Evolutionary conservation across 2,329 filamentous ascomycete species (phyloP).

Genomic region (Cryphonectria carpinicola): DNA sequence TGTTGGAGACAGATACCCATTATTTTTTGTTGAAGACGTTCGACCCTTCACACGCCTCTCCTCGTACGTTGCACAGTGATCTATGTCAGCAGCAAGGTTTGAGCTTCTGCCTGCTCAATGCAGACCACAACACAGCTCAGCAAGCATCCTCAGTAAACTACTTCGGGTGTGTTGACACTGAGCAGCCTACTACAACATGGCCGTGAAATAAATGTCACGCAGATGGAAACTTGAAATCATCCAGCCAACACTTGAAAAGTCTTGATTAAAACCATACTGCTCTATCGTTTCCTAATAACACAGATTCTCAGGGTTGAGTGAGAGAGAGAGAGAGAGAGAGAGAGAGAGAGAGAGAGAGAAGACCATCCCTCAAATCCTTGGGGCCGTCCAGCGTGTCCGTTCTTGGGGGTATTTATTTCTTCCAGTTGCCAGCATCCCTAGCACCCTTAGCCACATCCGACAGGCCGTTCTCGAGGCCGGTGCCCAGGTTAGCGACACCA

Average conservation of each 20-base stretch:
- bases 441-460: slow-evolving; percentile 55
- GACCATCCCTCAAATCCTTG: background rate
- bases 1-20: slow-evolving; percentile 16
- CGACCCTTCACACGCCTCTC: background rate
- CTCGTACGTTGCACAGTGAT: background rate
- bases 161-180: background rate
- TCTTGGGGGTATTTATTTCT: slow-evolving; percentile 36
- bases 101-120: background rate
- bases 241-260: background rate
- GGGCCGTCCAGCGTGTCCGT: background rate
- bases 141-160: no score
- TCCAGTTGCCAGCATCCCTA: slow-evolving; percentile 63
- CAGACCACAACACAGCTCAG: no score
- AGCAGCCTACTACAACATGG: background rate
- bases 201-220: background rate
- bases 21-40: background rate
- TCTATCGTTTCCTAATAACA: slow-evolving; percentile 3
- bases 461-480: slow-evolving; percentile 56
- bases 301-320: background rate
- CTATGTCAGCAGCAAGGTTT: background rate
- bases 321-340: no score
- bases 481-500: slow-evolving; percentile 55
- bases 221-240: background rate
- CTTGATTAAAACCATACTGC: background rate
- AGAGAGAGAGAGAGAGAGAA: no score